These are phyloP conservation scores for Antrodiella citrinella DNA, from an alignment of 768 basidiomycete genomes.

Conservation along the genomic window DNA sequence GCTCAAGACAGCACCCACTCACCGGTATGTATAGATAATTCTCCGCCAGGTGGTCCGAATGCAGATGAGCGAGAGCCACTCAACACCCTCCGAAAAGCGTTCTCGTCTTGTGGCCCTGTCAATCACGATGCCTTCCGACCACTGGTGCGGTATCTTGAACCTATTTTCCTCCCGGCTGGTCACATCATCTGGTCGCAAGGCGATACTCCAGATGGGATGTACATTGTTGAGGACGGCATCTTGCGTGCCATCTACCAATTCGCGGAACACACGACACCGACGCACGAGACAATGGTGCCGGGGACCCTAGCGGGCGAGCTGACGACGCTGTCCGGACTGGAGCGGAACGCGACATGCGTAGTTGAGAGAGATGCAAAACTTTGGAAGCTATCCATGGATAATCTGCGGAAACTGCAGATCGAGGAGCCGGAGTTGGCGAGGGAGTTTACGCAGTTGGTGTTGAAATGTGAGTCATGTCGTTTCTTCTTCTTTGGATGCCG, in stretches of 20 bases:
- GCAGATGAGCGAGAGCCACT: slow-evolving; percentile 50
- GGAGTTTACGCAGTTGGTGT: slow-evolving; percentile 55
- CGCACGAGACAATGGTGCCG: slow-evolving; percentile 90
- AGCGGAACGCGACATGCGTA: slow-evolving; percentile 78
- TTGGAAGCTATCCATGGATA: slow-evolving; percentile 67
- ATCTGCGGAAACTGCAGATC: slow-evolving; percentile 52
- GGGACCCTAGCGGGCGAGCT: slow-evolving; percentile 91
- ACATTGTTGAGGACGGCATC: slow-evolving; percentile 83
- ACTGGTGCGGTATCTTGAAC: slow-evolving; percentile 66
- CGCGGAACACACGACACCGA: slow-evolving; percentile 51
- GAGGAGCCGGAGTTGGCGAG: slow-evolving; percentile 64
- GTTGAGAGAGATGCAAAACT: slow-evolving; percentile 72
- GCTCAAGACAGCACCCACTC: neutral
- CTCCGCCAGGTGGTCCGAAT: slow-evolving; percentile 18
- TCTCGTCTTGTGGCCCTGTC: slow-evolving; percentile 62
- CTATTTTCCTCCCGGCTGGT: slow-evolving; percentile 46
- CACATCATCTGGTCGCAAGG: slow-evolving; percentile 67
- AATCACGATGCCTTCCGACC: slow-evolving; percentile 51
- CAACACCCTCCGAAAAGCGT: slow-evolving; percentile 69
- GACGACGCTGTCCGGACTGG: slow-evolving; percentile 68
- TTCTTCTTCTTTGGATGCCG: neutral
- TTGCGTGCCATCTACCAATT: slow-evolving; percentile 78
- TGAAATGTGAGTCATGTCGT: slow-evolving; percentile 51
- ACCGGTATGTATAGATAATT: slow-evolving; percentile 5
- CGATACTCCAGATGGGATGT: slow-evolving; percentile 76